Evolutionary conservation across 768 basidiomycete species (phyloP).

Genomic region (Sarcodon aspratus): DNA sequence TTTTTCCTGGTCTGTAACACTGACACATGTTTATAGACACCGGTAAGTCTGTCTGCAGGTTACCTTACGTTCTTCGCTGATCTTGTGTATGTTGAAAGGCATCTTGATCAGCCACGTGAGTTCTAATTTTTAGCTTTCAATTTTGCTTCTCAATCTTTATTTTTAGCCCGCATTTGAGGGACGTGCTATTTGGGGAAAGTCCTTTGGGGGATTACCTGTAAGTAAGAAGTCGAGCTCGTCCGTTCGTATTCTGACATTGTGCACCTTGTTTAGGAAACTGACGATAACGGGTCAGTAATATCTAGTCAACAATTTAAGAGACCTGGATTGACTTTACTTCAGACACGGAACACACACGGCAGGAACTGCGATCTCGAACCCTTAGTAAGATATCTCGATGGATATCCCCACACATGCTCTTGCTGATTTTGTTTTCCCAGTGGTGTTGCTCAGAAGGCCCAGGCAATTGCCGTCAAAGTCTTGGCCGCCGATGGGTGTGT

Average conservation of each 20-base stretch:
- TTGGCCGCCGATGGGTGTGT: slow-evolving; percentile 5
- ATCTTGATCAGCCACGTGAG: not conserved
- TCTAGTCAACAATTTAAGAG: not conserved
- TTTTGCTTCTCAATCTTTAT: slow-evolving; percentile 4
- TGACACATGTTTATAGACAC: slow-evolving; percentile 1
- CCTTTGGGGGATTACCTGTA: not conserved
- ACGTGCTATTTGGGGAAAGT: not conserved
- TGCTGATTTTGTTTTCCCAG: not conserved
- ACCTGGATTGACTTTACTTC: slow-evolving; percentile 53
- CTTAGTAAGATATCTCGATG: slow-evolving; percentile 41
- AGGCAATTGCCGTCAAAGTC: slow-evolving; percentile 13
- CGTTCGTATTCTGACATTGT: too few relatives aligned
- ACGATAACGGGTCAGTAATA: slow-evolving; percentile 24
- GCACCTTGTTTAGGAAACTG: not conserved
- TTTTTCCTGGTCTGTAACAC: not conserved
- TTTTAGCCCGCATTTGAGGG: not conserved
- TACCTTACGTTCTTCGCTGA: not conserved
- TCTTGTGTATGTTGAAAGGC: not conserved
- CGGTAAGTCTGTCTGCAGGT: slow-evolving; percentile 8
- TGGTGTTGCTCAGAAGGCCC: slow-evolving; percentile 14
- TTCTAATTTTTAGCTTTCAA: not conserved
- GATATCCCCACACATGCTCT: not conserved
- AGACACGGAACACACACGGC: slow-evolving; percentile 87
- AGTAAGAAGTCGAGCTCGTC: too few relatives aligned
- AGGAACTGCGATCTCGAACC: slow-evolving; percentile 75